Base-by-base conservation (phyloP, 805 yeast species). In the Isabelozyma rhagii region DNA sequence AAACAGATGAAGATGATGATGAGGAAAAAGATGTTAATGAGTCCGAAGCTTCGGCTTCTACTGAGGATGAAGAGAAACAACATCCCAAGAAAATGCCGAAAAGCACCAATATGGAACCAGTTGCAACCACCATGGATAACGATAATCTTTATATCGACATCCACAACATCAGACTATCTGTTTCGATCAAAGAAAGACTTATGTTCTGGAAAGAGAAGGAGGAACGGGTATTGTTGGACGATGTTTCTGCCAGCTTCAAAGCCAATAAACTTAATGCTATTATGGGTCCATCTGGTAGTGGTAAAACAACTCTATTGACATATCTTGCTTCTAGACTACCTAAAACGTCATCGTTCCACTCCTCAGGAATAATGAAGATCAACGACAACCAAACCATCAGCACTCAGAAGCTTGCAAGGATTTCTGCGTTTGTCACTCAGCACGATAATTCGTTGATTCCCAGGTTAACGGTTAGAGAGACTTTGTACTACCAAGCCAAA, bases 371-470 rank as follows among this genome's bases (percentile, higher is more conserved):
- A 2, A 56, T 72, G 8, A 51, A 51, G 9, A 45, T 72, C 17
- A 71, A 71, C 52, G 55, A 53, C 13, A 11, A 40, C n/a, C 71
- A 67, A 44, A 52, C 46, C 9, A 58, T 72, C 5, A 47, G 62
- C 5, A 55, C 61, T 1, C 39, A 54, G 11, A 61, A 66, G 10
- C 50, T 74, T 36, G 55, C 68, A 7, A 57, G 56, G 41, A 60
- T 70, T 5, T 78, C 93, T 46, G 88, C 93, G 0, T 89, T 86
- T 66, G 96, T 89, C 17, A 80, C 88, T 5, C 97, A 89, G 60
- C 89, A 85, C 55, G 96, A 89, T 61, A 84, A 82, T 53, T 83
- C 87, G 39, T 69, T 89, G 47, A 68, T 88, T 40, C 80, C 93
- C 1, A 74, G 83, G 7, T 69, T 89, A 48, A 89, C 96, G 0